These are phyloP conservation scores for Xenoacremonium recifei DNA, from an alignment of 2,329 filamentous ascomycete genomes.

Conservation along the genomic window DNA sequence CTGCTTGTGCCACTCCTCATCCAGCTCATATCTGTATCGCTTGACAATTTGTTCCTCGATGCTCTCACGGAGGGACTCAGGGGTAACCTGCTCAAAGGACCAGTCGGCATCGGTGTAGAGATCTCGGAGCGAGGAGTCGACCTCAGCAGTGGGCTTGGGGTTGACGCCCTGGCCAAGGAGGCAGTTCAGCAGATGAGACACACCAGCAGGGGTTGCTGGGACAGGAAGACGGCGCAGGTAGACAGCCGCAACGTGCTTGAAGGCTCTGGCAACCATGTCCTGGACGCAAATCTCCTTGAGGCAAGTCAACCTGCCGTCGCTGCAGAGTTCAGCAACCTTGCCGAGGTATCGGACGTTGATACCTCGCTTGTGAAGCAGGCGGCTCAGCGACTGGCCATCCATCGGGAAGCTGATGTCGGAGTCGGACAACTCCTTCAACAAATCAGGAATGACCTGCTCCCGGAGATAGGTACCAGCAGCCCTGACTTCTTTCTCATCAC, in stretches of 20 bases:
- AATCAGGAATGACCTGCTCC: constrained; percentile 74
- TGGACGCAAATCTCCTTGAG: constrained; percentile 76
- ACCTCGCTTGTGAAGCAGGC: constrained; percentile 90
- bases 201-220: constrained; percentile 74
- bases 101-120: constrained; percentile 83
- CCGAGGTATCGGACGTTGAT: constrained; percentile 98
- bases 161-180: constrained; percentile 78
- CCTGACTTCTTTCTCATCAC: constrained; percentile 86
- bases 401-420: constrained; percentile 97
- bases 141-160: constrained; percentile 71
- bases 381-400: constrained; percentile 90
- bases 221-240: constrained; percentile 79
- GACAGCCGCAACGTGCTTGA: constrained; percentile 85
- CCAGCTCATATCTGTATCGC: constrained; percentile 75
- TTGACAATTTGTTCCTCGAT: constrained; percentile 70
- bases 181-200: constrained; percentile 91
- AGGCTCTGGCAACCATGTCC: constrained; percentile 92
- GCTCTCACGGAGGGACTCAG: constrained; percentile 65
- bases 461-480: constrained; percentile 78
- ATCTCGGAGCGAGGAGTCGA: constrained; percentile 69
- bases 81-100: constrained; percentile 75
- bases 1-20: constrained; percentile 63
- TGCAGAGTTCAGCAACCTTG: constrained; percentile 69
- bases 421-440: constrained; percentile 83
- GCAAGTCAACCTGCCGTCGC: constrained; percentile 71